These are phyloP conservation scores for Penicillium digitatum DNA, from an alignment of 2,329 filamentous ascomycete species.

Conservation along the genomic window DNA sequence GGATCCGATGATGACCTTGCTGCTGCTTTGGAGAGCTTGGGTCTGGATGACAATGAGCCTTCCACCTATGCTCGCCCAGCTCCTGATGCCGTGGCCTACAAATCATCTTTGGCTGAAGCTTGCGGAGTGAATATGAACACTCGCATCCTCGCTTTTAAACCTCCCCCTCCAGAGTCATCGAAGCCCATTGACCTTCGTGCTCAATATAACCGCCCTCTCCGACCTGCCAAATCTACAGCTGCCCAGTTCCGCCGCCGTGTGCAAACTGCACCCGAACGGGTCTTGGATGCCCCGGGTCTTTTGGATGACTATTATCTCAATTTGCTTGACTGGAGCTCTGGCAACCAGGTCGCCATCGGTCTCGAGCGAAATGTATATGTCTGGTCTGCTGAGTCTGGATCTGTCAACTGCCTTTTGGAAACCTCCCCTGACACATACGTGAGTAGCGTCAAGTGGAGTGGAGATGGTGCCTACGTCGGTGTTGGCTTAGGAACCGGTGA, in stretches of 20 bases:
- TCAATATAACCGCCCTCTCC: constrained; percentile 96
- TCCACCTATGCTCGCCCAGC: constrained; percentile 69
- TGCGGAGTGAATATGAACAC: constrained; percentile 92
- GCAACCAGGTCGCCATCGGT: constrained; percentile 96
- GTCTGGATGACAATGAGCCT: constrained; percentile 68
- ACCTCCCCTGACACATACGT: constrained; percentile 88
- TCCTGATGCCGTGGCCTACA: constrained; percentile 83
- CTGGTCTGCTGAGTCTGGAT: constrained; percentile 93
- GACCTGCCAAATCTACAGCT: constrained; percentile 66
- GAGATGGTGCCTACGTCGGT: constrained; percentile 91
- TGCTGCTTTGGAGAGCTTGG: constrained; percentile 74
- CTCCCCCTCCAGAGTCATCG: constrained; percentile 92
- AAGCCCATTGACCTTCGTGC: constrained; percentile 96
- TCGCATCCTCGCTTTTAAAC: constrained; percentile 97
- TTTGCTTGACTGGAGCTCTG: constrained; percentile 94
- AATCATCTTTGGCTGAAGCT: constrained; percentile 82
- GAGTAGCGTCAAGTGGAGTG: constrained; percentile 98
- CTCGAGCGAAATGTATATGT: constrained; percentile 96
- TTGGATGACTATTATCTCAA: constrained; percentile 99
- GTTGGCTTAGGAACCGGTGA: constrained; percentile 93
- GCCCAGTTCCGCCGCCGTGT: constrained; percentile 89
- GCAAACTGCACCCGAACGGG: constrained; percentile 89
- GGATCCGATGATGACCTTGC: constrained; percentile 69
- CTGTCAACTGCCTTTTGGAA: constrained; percentile 84
- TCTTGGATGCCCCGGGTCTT: constrained; percentile 90